A percentile compares a stretch with the other conserved stretches of the same genome.
These are phyloP conservation scores for Cucumis hystrix DNA, from an alignment of 306 rosid genomes.

Conservation along the genomic window DNA sequence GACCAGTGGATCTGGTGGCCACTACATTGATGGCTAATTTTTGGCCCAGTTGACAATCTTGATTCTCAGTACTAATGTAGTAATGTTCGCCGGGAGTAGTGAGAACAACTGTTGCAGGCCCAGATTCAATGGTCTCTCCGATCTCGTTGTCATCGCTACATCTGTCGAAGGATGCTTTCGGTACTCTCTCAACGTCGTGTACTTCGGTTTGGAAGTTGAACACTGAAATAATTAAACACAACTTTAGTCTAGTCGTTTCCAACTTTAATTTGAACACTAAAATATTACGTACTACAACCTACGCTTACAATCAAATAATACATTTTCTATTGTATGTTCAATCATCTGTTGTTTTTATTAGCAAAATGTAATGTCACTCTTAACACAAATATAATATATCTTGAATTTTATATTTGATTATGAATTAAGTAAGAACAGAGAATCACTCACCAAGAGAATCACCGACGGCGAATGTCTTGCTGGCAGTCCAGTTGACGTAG, in stretches of 20 bases:
- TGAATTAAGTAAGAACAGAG: too few relatives aligned
- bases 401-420: too few relatives aligned
- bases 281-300: too few relatives aligned
- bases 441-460: conserved; percentile 11
- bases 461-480: conserved; percentile 13
- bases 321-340: too few relatives aligned
- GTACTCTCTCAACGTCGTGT: neutral
- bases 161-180: neutral
- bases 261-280: too few relatives aligned
- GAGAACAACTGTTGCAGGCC: neutral
- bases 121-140: neutral
- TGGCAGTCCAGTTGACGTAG: conserved; percentile 21
- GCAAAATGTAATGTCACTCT: too few relatives aligned
- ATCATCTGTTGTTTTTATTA: too few relatives aligned
- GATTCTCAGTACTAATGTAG: neutral
- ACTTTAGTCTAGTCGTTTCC: too few relatives aligned
- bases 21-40: neutral
- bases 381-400: too few relatives aligned
- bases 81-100: neutral
- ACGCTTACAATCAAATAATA: too few relatives aligned
- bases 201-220: neutral
- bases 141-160: neutral
- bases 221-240: neutral
- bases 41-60: neutral
- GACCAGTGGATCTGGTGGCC: neutral